phyloP scores from a whole-genome alignment of 2,329 filamentous ascomycete genomes.

The Aschersonia sp. region DNA sequence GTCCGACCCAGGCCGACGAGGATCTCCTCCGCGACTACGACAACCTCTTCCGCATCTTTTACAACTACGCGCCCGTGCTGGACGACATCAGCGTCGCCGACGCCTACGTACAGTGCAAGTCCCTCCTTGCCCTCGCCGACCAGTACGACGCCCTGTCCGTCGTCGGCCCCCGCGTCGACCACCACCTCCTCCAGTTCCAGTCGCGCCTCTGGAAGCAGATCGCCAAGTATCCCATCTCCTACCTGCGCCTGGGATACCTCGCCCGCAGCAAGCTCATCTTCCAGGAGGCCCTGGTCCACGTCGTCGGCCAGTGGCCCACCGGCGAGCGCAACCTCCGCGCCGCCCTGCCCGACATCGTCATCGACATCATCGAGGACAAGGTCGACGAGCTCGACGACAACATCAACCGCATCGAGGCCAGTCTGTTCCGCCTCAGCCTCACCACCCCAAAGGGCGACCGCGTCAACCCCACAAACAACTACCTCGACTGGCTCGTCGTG shows the following conservation, averaged over 20 bases:
- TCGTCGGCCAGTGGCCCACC: slow-evolving; percentile 85
- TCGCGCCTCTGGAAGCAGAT: slow-evolving; percentile 90
- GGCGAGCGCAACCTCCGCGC: slow-evolving; percentile 64
- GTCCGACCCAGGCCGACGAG: slow-evolving; percentile 45
- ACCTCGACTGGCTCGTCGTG: slow-evolving; percentile 80
- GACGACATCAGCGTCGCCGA: slow-evolving; percentile 82
- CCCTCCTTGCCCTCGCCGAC: slow-evolving; percentile 75
- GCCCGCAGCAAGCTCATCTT: slow-evolving; percentile 74
- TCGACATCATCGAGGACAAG: slow-evolving; percentile 90
- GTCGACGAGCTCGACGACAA: slow-evolving; percentile 81
- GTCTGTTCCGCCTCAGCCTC: slow-evolving; percentile 68
- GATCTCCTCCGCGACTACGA: slow-evolving; percentile 86
- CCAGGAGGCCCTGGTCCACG: slow-evolving; percentile 79
- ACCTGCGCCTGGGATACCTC: slow-evolving; percentile 78
- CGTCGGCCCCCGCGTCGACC: slow-evolving; percentile 79
- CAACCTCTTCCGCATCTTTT: slow-evolving; percentile 90
- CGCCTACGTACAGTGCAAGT: slow-evolving; percentile 89
- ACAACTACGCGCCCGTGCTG: slow-evolving; percentile 74
- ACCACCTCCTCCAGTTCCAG: slow-evolving; percentile 86
- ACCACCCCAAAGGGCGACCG: slow-evolving; percentile 70
- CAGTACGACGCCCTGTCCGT: slow-evolving; percentile 86
- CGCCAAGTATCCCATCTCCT: slow-evolving; percentile 87
- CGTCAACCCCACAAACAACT: slow-evolving; percentile 64
- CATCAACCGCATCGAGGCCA: slow-evolving; percentile 64
- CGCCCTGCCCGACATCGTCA: slow-evolving; percentile 57